Percentiles rank a stretch among this genome's conserved stretches.
Evolutionary conservation across 371 early-diverging fungal species (phyloP).

Genomic region (Mortierella sp.): DNA sequence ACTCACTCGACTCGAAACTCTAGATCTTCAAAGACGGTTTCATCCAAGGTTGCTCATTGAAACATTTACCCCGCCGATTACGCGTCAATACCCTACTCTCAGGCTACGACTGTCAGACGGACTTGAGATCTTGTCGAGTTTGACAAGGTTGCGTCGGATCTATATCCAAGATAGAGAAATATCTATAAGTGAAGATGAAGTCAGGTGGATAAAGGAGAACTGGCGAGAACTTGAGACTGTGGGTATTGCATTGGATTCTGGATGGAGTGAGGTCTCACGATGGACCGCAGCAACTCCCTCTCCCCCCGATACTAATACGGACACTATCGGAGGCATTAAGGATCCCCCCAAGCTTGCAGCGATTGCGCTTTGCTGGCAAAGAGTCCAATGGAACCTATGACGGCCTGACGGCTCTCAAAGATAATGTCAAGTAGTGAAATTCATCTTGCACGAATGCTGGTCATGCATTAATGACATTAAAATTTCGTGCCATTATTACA

Average conservation of each 20-base stretch:
- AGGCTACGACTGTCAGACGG: neutral
- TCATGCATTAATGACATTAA: no score
- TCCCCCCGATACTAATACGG: neutral
- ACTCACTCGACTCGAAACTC: neutral
- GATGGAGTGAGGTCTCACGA: neutral
- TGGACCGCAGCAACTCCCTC: neutral
- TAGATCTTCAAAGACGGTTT: neutral
- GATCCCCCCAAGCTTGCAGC: neutral
- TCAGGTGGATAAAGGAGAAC: neutral
- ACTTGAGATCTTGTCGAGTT: neutral
- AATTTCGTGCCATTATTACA: no score
- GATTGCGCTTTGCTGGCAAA: neutral
- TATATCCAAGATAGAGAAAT: neutral
- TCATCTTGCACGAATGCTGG: no score
- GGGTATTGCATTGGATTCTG: neutral
- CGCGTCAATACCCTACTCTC: neutral
- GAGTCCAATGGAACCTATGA: neutral
- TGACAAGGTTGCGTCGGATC: neutral
- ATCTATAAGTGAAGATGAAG: neutral
- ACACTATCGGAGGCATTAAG: neutral
- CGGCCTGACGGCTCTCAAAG: neutral
- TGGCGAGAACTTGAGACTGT: slow-evolving; percentile 4
- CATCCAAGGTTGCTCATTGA: neutral
- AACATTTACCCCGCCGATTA: neutral
- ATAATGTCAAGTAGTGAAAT: no score